Conservation (phyloP, 345 rosid species). For the Moringa oleifera region DNA sequence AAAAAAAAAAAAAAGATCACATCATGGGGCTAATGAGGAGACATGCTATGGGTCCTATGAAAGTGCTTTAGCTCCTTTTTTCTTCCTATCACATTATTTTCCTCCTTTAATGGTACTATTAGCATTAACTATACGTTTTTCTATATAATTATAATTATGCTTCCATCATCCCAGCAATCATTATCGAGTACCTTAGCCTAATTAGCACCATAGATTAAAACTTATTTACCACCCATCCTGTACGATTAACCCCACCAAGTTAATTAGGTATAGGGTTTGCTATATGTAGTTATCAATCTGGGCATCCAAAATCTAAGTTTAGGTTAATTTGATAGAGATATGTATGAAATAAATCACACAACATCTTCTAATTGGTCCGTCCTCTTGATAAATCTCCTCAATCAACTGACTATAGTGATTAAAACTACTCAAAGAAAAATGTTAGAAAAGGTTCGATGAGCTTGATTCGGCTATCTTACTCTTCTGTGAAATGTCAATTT, state of each 20-base stretch:
- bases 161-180: constrained; percentile 59
- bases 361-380: too few species aligned
- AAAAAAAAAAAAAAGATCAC: constrained; percentile 10
- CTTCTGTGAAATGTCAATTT: too few species aligned
- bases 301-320: too few species aligned
- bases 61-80: constrained; percentile 64
- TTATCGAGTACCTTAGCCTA: constrained; percentile 32
- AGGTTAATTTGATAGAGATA: too few species aligned
- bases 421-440: too few species aligned
- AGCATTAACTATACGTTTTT: constrained; percentile 38
- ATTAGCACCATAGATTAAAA: constrained; percentile 19
- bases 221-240: neutral
- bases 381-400: too few species aligned
- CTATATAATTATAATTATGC: constrained; percentile 37
- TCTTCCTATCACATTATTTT: constrained; percentile 44
- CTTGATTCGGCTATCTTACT: too few species aligned
- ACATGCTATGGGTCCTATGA: constrained; percentile 55
- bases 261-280: neutral
- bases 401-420: too few species aligned
- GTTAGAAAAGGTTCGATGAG: too few species aligned
- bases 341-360: too few species aligned
- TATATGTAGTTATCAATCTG: constrained; percentile 6
- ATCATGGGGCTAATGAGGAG: constrained; percentile 40
- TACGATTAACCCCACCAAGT: constrained; percentile 3
- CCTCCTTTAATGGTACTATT: constrained; percentile 56